Base-by-base conservation (phyloP, 1,284 basidiomycete genomes). In the Rhodotorula sp. region DNA sequence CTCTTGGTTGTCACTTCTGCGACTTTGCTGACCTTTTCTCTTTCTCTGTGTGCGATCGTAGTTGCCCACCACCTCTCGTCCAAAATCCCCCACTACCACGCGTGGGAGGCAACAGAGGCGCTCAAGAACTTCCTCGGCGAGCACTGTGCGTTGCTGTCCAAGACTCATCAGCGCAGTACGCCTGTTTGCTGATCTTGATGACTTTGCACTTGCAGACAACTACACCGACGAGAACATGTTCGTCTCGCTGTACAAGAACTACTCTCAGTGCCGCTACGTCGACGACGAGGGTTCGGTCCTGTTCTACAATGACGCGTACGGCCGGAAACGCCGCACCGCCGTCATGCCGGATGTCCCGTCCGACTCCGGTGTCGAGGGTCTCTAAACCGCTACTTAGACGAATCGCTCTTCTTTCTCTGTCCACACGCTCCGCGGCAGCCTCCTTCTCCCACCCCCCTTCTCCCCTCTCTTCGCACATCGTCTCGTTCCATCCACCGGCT, bases 41-140 rank as follows among this genome's bases (percentile, higher is more conserved):
- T 51, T 53, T 51, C 37, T 22, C 24, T 22, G n/a, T n/a, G n/a
- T n/a, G 29, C 37, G 29, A 30, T 24, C 53, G n/a, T 26, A 54
- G 54, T 64, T 8, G 49, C 88, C 55, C 94, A 96, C 82, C 94
- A 96, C 81, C 87, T 95, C 75, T 87, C 86, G 71, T 92, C 89
- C 85, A 93, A 93, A 83, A 96, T 97, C 73, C 44, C 58, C 6
- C n/a, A 26, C 42, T 7, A n/a, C 22, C 83, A 91, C 75, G 89
- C 90, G 82, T 88, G 93, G 94, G 94, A 96, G 80, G 95, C 95
- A 33, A 89, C 90, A 49, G 87, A 88, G 77, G 93, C 93, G 18
- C 85, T 99, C 78, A 93, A 92, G 82, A 85, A 86, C 79, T 89
- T 88, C 78, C 60, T 67, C 54, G 66, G 66, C 54, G 45, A 56